Evolutionary conservation across 106 monocot genomes (phyloP), one percentile per base, ranked within the genome.

Genomic region (Cymbidium sinense): DNA sequence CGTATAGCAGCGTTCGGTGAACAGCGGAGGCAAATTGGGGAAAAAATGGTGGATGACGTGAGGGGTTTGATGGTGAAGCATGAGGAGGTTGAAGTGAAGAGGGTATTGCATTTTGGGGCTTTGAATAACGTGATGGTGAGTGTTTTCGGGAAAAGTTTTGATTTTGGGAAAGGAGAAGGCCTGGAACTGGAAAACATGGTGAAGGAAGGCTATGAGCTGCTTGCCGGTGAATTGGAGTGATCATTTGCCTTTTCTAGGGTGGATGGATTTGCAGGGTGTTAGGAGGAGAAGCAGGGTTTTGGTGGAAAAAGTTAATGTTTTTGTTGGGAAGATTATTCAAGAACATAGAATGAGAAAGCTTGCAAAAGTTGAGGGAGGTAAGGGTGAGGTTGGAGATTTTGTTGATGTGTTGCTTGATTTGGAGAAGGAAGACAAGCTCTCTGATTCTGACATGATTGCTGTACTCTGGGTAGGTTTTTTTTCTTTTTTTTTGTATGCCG

Each of bases 281-380:
- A 80, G 79, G 76, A 36, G 70, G 84, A 51, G 84, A 76, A 69
- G 79, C 20, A 19, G 79, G 39, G 41, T 8, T 2, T 19, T 84
- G 37, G 70, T 76, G 1, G 30, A 5, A 5, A 76, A 64, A n/a
- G 84, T 84, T 31, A 70, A 79, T 19, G 69, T 54, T 41, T 77
- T 82, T 6, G 82, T 82, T 0, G 73, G 73, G 33, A 31, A 73
- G 33, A 86, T 91, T 64, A 85, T 91, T 8, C 83, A 80, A 9
- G 86, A 86, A 21, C 91, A 86, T 78, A 67, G 79, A 41, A 30
- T 2, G 79, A 74, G 43, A 28, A 21, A n/a, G n/a, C n/a, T n/a
- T n/a, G n/a, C n/a, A n/a, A n/a, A 70, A 15, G 37, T 3, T 7
- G 5, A 3, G 13, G 27, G 2, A 76, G 27, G 0, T 31, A 34